These are phyloP conservation scores for Stemphylium vesicarium DNA, from an alignment of 2,329 filamentous ascomycete species.

Conservation along the genomic window DNA sequence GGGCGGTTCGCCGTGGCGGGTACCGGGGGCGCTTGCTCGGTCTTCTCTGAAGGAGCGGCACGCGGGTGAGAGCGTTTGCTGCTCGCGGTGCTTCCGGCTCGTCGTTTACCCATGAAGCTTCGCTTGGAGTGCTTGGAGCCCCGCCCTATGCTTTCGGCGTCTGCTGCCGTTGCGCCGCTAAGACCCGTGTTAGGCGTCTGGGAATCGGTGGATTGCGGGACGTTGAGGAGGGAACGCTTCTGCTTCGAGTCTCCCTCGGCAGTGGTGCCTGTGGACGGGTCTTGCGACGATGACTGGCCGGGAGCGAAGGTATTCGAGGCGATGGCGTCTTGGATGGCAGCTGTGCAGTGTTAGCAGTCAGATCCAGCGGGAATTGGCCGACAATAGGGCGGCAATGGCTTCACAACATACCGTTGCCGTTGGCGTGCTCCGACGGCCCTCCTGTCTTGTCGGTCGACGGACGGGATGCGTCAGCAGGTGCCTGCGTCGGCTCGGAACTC, in stretches of 20 bases:
- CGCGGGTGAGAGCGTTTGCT: conserved; percentile 53
- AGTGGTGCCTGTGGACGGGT: conserved; percentile 26
- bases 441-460: conserved; percentile 39
- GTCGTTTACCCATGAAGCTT: conserved; percentile 54
- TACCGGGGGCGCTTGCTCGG: conserved; percentile 40
- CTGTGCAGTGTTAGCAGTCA: conserved; percentile 4
- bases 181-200: conserved; percentile 49
- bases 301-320: conserved; percentile 25
- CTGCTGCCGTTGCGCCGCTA: conserved; percentile 54
- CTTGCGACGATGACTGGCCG: conserved; percentile 34
- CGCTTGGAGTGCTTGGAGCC: conserved; percentile 53
- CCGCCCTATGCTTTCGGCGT: conserved; percentile 53
- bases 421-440: conserved; percentile 35
- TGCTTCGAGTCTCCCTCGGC: conserved; percentile 39
- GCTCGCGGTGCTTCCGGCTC: conserved; percentile 55
- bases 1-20: conserved; percentile 39
- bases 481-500: conserved; percentile 43
- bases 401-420: conserved; percentile 44
- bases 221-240: conserved; percentile 47
- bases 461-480: conserved; percentile 35
- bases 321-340: conserved; percentile 6
- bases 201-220: conserved; percentile 42
- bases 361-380: neutral
- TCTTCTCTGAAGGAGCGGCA: conserved; percentile 50
- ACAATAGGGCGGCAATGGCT: neutral